Evolutionary conservation across 2,329 filamentous ascomycete genomes (phyloP), one percentile per base, ranked within the genome.

Genomic region (Acephala macrosclerotiorum): DNA sequence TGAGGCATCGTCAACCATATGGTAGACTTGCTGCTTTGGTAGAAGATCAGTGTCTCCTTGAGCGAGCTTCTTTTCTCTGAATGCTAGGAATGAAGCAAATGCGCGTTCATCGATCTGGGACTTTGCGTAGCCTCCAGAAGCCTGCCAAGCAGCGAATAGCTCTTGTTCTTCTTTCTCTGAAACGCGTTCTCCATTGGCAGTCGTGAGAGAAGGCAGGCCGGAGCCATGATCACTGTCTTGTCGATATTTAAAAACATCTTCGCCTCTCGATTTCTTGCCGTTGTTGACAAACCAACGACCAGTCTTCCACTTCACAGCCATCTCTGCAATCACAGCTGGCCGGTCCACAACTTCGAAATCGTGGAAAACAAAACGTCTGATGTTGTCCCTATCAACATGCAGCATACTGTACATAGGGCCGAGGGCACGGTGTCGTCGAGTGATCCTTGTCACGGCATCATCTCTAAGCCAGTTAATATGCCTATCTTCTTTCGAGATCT

Each of bases 401-500:
- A 57, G 29, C 18, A 40, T 40, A 14, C 29, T 36, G 29, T 29
- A 57, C 20, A 57, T 20, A 9, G n/a, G 55, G 4, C 55, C 55
- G n/a, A 57, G 55, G 2, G 35, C 55, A 36, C 55, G 55, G 25
- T 57, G 55, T 5, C 86, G 83, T 5, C 84, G 81, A 6, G 80
- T 75, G 18, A 94, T 83, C 0, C 87, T 82, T 2, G 81, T 77
- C n/a, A 82, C 79, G 0, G 80, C 79, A 82, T 87, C 87, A 3
- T 73, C 77, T 35, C 56, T n/a, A 0, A 70, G 55, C 84, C 90
- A 93, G 67, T 89, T 79, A 8, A 97, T 78, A 65, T 87, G 84
- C 1, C 82, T 80, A 71, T 95, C 88, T 6, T 83, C 78, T 63
- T 89, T 85, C 1, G 79, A 86, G 66, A 97, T 87, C 75, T 97